Conservation (phyloP, 208 protist species). For the Crithidia fasciculata region DNA sequence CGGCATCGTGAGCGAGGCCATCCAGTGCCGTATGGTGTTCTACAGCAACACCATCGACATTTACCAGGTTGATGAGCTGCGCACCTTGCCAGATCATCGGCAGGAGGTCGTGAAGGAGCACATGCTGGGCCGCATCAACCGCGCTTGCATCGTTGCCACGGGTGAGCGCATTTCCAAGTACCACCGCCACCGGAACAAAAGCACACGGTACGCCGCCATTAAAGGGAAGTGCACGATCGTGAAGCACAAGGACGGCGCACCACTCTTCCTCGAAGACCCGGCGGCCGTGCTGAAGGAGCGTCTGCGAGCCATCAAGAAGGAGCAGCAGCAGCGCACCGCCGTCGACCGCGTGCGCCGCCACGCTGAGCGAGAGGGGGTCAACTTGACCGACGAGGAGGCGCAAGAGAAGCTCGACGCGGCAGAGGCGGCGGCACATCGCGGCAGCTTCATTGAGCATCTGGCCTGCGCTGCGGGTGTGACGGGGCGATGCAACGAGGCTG, state of each 20-base stretch:
- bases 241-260: conserved; percentile 39
- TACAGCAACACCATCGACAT: conserved; percentile 69
- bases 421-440: background rate
- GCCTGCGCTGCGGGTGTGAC: background rate
- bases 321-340: conserved; percentile 5
- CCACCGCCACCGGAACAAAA: conserved; percentile 72
- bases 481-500: background rate
- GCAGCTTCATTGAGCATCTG: background rate
- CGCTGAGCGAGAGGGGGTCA: background rate
- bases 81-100: conserved; percentile 44
- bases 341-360: conserved; percentile 1
- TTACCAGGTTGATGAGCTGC: conserved; percentile 62
- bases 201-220: conserved; percentile 58
- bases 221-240: conserved; percentile 76
- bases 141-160: conserved; percentile 43
- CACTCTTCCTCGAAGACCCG: conserved; percentile 73
- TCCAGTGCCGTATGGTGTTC: conserved; percentile 74
- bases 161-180: conserved; percentile 72
- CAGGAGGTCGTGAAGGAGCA: conserved; percentile 57
- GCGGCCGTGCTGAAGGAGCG: conserved; percentile 34
- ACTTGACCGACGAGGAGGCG: conserved; percentile 11
- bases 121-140: conserved; percentile 77
- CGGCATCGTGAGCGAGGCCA: conserved; percentile 61
- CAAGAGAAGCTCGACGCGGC: background rate
- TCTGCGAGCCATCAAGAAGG: conserved; percentile 4